Conservation (phyloP, 2,329 filamentous ascomycete genomes). For the Hypoxylon sp. region DNA sequence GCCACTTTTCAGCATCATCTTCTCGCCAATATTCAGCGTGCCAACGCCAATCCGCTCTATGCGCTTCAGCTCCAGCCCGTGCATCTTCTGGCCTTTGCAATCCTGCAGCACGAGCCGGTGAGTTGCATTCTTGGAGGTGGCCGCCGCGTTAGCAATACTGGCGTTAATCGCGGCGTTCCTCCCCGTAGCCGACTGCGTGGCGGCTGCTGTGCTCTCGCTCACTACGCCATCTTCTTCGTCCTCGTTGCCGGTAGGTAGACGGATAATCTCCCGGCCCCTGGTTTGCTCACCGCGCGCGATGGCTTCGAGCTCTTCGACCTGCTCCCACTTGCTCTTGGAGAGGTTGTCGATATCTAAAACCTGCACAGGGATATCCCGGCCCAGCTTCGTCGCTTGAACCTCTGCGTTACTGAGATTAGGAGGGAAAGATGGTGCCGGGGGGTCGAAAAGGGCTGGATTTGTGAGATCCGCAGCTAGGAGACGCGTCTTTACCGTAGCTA, state of each 20-base stretch:
- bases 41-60: constrained; percentile 76
- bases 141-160: constrained; percentile 38
- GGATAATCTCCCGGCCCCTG: constrained; percentile 84
- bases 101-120: constrained; percentile 91
- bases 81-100: constrained; percentile 75
- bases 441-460: constrained; percentile 66
- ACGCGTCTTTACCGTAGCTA: constrained; percentile 85
- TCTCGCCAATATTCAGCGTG: constrained; percentile 81
- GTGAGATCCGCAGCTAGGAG: constrained; percentile 85
- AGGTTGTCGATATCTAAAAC: constrained; percentile 90
- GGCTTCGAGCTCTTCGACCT: constrained; percentile 85
- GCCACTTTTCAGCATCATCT: constrained; percentile 79
- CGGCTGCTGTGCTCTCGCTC: constrained; percentile 50
- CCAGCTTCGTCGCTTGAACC: constrained; percentile 69
- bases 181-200: constrained; percentile 15
- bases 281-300: constrained; percentile 80
- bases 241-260: constrained; percentile 65
- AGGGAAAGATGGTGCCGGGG: constrained; percentile 64
- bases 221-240: constrained; percentile 66
- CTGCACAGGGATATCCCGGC: constrained; percentile 79
- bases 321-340: constrained; percentile 83
- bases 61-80: constrained; percentile 78
- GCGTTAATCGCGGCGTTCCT: constrained; percentile 30
- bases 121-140: constrained; percentile 66
- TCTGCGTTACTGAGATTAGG: constrained; percentile 67